These are phyloP conservation scores for Ophiobolus disseminans DNA, from an alignment of 2,329 filamentous ascomycete species.

Conservation along the genomic window DNA sequence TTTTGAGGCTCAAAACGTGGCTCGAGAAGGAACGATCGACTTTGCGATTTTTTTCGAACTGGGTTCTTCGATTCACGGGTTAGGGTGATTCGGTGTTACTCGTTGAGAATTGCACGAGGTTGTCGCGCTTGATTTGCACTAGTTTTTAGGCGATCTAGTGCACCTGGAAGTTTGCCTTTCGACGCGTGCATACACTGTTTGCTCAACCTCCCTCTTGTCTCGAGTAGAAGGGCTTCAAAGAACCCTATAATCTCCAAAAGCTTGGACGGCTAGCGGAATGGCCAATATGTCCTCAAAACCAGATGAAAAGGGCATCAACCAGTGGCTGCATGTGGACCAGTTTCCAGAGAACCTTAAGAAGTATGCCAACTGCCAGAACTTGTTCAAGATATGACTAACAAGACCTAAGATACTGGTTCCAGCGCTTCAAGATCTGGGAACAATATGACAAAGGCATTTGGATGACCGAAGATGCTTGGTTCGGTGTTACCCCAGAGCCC, in stretches of 20 bases:
- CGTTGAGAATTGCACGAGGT: no score
- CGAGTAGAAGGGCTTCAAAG: background rate
- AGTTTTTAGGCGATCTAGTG: conserved; percentile 9
- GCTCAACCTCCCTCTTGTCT: no score
- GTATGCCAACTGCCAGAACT: conserved; percentile 53
- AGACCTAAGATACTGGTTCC: conserved; percentile 80
- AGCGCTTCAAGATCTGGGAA: conserved; percentile 86
- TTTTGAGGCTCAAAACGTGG: background rate
- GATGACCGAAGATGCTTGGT: conserved; percentile 95
- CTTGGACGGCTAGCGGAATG: background rate
- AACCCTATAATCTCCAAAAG: background rate
- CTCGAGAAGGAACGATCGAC: background rate
- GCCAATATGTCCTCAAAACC: conserved; percentile 12
- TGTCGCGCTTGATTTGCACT: conserved; percentile 11
- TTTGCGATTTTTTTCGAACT: no score
- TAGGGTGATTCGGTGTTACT: no score
- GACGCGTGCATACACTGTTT: no score
- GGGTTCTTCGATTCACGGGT: no score
- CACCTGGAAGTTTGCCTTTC: conserved; percentile 10
- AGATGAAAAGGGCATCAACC: conserved; percentile 58
- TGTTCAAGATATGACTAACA: conserved; percentile 6
- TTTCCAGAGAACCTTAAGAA: conserved; percentile 87
- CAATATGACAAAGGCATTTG: conserved; percentile 86
- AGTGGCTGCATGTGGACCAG: conserved; percentile 73
- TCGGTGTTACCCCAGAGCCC: conserved; percentile 92